Percentiles rank a stretch among this genome's conserved stretches.
phyloP scores from a whole-genome alignment of 2,329 filamentous ascomycete genomes.

The Calonectria montana region DNA sequence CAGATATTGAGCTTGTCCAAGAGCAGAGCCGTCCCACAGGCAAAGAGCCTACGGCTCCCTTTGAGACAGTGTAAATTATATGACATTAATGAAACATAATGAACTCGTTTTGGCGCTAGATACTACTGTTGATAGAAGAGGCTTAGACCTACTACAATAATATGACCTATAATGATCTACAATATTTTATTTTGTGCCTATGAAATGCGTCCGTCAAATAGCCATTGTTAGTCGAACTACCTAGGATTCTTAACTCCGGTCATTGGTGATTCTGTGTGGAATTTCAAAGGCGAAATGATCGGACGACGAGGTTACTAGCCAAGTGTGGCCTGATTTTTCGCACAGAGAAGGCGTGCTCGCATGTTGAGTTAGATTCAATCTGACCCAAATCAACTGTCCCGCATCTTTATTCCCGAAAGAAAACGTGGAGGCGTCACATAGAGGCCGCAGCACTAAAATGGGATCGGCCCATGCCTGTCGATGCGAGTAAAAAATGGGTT shows the following conservation, averaged over 20 bases:
- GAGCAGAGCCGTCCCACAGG: background rate
- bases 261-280: too few species aligned
- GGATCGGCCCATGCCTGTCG: too few species aligned
- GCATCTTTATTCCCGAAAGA: too few species aligned
- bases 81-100: background rate
- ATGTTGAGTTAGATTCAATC: background rate
- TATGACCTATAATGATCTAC: background rate
- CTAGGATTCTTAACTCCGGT: too few species aligned
- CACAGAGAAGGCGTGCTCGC: background rate
- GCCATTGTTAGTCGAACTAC: background rate
- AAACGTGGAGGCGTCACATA: background rate
- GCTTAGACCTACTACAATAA: background rate
- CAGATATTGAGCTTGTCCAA: background rate
- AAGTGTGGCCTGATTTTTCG: too few species aligned
- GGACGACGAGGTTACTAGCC: too few species aligned
- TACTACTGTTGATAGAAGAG: background rate
- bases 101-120: background rate
- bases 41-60: constrained; percentile 4
- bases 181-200: background rate
- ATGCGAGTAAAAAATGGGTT: background rate
- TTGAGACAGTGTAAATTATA: constrained; percentile 10
- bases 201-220: background rate
- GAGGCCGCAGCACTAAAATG: background rate
- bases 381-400: background rate
- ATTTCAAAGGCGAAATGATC: too few species aligned